Base-by-base conservation (phyloP, 2,329 filamentous ascomycete species). In the Aureobasidium sp. region DNA sequence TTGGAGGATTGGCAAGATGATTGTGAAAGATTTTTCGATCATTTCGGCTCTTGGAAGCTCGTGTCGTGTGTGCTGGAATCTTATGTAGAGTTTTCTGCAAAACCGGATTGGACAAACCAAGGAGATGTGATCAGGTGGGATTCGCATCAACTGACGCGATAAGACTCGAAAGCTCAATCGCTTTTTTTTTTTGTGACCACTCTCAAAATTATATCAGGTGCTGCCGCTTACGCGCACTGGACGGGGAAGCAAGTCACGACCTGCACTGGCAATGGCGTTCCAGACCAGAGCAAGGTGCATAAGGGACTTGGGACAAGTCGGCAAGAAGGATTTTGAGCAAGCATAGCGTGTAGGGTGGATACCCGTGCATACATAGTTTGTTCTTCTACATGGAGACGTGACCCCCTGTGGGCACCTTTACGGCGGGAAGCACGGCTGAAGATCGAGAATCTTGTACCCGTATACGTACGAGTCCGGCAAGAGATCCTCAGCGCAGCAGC, bases 161-260 rank as follows among this genome's bases (percentile, higher is more conserved):
- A n/a, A n/a, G 27, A 25, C 15, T 17, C 11, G 7, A 21, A 27
- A 10, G 17, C 37, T 13, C 19, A 3, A 29, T 25, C 40, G 21
- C 53, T 9, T 29, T 5, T 9, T 9, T n/a, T 29, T 35, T 8
- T 15, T 27, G 19, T 46, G 33, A 46, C 17, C 3, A 46, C 43
- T 4, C 21, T 43, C 11, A 25, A n/a, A n/a, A 19, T 46, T 13
- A 31, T 45, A 11, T 25, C 27, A 29, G 27, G 27, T 27, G 13
- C n/a, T 46, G 42, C 53, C 53, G 53, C 53, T 57, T 45, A 57
- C 42, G 40, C 42, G 53, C 29, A 57, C 38, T 46, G 21, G 40
- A 37, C 29, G 53, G 53, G 31, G 38, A 55, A 33, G 38, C 38
- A 19, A 11, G 23, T 43, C 23, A n/a, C 10, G 10, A 21, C 27